Evolutionary conservation across 768 basidiomycete genomes (phyloP).

Genomic region (Hypholoma fasciculare): DNA sequence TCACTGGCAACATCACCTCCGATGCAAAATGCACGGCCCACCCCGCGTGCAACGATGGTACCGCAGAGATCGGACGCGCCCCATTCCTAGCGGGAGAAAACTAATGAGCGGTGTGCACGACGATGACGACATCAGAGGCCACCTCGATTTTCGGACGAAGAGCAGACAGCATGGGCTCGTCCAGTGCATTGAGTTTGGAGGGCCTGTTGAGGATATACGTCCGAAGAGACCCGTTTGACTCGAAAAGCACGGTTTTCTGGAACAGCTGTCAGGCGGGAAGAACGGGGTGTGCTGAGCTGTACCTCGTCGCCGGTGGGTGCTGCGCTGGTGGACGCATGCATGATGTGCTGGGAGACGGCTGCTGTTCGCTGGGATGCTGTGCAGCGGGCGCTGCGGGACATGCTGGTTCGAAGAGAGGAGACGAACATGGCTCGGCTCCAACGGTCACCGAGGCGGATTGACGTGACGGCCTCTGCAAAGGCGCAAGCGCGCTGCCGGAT

Average conservation of each 20-base stretch:
- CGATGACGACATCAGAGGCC: conserved; percentile 5
- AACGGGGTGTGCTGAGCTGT: background rate
- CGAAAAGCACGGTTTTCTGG: conserved; percentile 63
- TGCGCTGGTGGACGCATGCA: conserved; percentile 35
- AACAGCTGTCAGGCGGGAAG: too few relatives aligned
- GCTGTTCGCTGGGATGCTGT: conserved; percentile 40
- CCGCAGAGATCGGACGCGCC: conserved; percentile 66
- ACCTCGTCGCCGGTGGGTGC: conserved; percentile 33
- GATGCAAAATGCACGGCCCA: conserved; percentile 83
- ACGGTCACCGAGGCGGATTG: conserved; percentile 12
- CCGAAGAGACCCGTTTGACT: conserved; percentile 62
- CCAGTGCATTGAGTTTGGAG: conserved; percentile 78
- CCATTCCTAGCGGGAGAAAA: conserved; percentile 60
- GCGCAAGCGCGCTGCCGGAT: background rate
- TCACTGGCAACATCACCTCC: conserved; percentile 92
- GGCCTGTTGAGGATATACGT: conserved; percentile 82
- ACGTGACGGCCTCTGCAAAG: conserved; percentile 9
- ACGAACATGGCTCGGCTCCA: conserved; percentile 30
- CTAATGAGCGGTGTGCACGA: conserved; percentile 6
- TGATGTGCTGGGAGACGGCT: conserved; percentile 50
- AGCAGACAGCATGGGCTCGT: conserved; percentile 72
- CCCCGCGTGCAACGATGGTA: conserved; percentile 71
- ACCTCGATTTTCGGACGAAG: conserved; percentile 80
- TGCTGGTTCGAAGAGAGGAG: conserved; percentile 33
- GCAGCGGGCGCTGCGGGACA: conserved; percentile 39